Evolutionary conservation across 2,329 filamentous ascomycete species (phyloP).

Genomic region (Neonectria hederae): DNA sequence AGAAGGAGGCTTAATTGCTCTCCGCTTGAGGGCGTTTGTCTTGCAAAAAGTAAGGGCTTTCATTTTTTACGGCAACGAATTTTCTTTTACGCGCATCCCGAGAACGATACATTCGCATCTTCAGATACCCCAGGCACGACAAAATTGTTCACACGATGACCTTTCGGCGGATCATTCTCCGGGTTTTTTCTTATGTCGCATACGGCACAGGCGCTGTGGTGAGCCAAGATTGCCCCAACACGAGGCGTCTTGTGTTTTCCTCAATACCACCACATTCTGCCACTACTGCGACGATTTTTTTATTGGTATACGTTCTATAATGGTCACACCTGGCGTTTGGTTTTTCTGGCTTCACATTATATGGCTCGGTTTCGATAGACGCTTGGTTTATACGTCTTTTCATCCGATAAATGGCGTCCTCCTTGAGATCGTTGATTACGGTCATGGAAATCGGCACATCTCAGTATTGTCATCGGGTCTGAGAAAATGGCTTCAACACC

Average conservation of each 20-base stretch:
- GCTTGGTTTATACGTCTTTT: conserved; percentile 33
- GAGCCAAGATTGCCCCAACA: background rate
- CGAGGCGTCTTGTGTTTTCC: background rate
- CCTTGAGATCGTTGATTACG: background rate
- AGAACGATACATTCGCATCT: conserved; percentile 49
- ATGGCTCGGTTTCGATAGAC: conserved; percentile 42
- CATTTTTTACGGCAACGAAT: conserved; percentile 48
- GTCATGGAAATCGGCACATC: conserved; percentile 3
- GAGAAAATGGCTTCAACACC: conserved; percentile 4
- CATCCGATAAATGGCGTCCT: conserved; percentile 15
- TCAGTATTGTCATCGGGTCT: conserved; percentile 1
- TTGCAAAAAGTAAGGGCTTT: conserved; percentile 41
- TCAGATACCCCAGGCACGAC: conserved; percentile 54
- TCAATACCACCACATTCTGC: background rate
- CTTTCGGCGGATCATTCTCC: conserved; percentile 43
- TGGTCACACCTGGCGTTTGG: conserved; percentile 46
- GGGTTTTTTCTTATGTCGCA: conserved; percentile 35
- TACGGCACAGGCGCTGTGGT: conserved; percentile 23
- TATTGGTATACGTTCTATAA: conserved; percentile 47
- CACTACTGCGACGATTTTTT: conserved; percentile 25
- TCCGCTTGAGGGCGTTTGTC: conserved; percentile 28
- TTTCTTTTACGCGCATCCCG: conserved; percentile 43
- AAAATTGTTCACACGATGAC: conserved; percentile 46
- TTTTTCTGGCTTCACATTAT: conserved; percentile 37
- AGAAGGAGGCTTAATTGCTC: conserved; percentile 34